Percentiles rank a stretch among this genome's conserved stretches.
Evolutionary conservation across 2,329 filamentous ascomycete species (phyloP).

Genomic region (Epicoccum sorghinum): DNA sequence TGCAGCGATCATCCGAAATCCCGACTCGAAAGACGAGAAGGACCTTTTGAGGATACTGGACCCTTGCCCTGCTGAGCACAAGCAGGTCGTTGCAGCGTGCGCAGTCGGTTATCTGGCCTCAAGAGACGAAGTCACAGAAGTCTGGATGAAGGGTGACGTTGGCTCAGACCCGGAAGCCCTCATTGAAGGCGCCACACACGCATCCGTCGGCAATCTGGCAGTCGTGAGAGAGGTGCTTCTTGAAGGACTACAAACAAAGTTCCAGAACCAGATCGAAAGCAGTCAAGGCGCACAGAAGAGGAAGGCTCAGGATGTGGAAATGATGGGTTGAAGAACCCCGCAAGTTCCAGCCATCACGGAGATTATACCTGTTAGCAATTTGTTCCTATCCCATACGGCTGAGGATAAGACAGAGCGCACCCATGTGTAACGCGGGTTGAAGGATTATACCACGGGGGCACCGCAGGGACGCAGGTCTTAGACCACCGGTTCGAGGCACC

Average conservation of each 20-base stretch:
- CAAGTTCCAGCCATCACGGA: neutral
- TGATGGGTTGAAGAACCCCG: slow-evolving; percentile 34
- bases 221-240: slow-evolving; percentile 67
- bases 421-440: neutral
- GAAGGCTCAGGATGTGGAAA: slow-evolving; percentile 41
- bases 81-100: slow-evolving; percentile 78
- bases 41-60: slow-evolving; percentile 70
- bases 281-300: slow-evolving; percentile 30
- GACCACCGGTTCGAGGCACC: neutral
- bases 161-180: slow-evolving; percentile 58
- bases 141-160: slow-evolving; percentile 86
- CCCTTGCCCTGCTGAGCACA: slow-evolving; percentile 80
- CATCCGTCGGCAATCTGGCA: slow-evolving; percentile 63
- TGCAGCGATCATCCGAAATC: slow-evolving; percentile 70
- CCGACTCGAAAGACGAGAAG: slow-evolving; percentile 27
- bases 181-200: slow-evolving; percentile 68
- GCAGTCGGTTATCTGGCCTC: slow-evolving; percentile 87
- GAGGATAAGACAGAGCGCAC: neutral
- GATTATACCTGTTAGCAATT: slow-evolving; percentile 1
- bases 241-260: slow-evolving; percentile 52
- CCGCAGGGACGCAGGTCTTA: slow-evolving; percentile 13
- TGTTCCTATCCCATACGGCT: neutral
- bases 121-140: slow-evolving; percentile 88
- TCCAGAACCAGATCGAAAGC: slow-evolving; percentile 27
- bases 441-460: slow-evolving; percentile 5